phyloP scores from a whole-genome alignment of 2,329 filamentous ascomycete species.

The Thelonectria blattea region DNA sequence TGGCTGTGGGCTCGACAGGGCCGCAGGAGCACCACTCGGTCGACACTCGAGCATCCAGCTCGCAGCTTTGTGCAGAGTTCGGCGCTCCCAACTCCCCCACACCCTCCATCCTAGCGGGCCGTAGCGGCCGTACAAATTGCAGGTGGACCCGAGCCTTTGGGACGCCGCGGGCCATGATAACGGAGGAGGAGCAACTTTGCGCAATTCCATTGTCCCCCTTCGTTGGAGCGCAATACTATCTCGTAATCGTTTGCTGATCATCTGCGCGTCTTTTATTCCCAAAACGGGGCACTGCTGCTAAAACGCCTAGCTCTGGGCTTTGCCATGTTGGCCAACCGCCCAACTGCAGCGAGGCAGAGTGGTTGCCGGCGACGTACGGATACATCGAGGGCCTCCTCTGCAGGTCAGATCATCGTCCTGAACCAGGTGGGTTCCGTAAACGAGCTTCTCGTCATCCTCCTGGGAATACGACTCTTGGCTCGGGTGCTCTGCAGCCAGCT shows the following conservation, averaged over 20 bases:
- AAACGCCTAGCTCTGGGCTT: not conserved
- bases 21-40: constrained; percentile 21
- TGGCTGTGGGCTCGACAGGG: constrained; percentile 19
- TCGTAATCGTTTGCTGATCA: constrained; percentile 31
- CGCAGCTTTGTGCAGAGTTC: constrained; percentile 28
- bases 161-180: constrained; percentile 24
- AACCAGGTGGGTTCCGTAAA: constrained; percentile 5
- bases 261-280: constrained; percentile 17
- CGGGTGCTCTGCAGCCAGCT: constrained; percentile 13
- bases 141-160: constrained; percentile 27
- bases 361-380: constrained; percentile 5
- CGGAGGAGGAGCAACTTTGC: constrained; percentile 17
- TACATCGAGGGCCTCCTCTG: not conserved
- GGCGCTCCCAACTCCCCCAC: constrained; percentile 29
- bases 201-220: constrained; percentile 15
- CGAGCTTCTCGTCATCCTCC: not conserved
- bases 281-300: constrained; percentile 1
- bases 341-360: constrained; percentile 5
- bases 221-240: constrained; percentile 24
- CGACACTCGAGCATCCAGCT: constrained; percentile 25
- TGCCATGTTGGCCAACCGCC: not conserved
- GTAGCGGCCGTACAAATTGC: constrained; percentile 34
- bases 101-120: constrained; percentile 36
- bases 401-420: constrained; percentile 14
- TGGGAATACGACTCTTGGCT: not conserved